phyloP scores from a whole-genome alignment of 2,329 filamentous ascomycete species.

The Geosmithia putterillii region DNA sequence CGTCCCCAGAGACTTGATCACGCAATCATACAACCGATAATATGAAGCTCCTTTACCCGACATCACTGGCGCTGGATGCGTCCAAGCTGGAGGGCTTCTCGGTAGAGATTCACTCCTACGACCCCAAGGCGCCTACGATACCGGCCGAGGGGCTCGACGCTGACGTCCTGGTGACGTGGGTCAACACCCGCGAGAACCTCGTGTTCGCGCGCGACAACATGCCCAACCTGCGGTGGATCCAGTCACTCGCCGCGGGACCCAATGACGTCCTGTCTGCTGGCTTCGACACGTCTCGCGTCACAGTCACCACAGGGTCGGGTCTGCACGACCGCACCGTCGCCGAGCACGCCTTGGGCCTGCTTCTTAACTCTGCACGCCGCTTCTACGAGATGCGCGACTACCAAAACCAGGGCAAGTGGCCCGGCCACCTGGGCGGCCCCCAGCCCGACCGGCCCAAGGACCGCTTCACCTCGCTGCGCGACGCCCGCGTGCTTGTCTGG shows the following conservation, averaged over 20 bases:
- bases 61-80: conserved; percentile 45
- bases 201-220: conserved; percentile 41
- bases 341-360: conserved; percentile 48
- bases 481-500: conserved; percentile 48
- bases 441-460: conserved; percentile 39
- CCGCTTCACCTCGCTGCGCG: conserved; percentile 48
- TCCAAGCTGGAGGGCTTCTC: conserved; percentile 44
- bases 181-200: conserved; percentile 46
- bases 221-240: conserved; percentile 50
- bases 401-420: conserved; percentile 45
- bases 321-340: conserved; percentile 53
- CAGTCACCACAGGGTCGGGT: conserved; percentile 49
- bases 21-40: not conserved
- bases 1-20: not conserved
- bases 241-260: conserved; percentile 52
- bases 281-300: conserved; percentile 37
- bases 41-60: conserved; percentile 56
- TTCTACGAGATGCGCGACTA: conserved; percentile 53
- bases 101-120: conserved; percentile 44
- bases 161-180: conserved; percentile 49
- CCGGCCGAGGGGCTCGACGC: conserved; percentile 47
- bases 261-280: conserved; percentile 52
- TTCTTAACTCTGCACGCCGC: conserved; percentile 40
- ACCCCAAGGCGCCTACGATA: conserved; percentile 40
- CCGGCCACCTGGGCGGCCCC: conserved; percentile 46